phyloP scores from a whole-genome alignment of 2,329 filamentous ascomycete genomes.

The Fusarium buxicola region DNA sequence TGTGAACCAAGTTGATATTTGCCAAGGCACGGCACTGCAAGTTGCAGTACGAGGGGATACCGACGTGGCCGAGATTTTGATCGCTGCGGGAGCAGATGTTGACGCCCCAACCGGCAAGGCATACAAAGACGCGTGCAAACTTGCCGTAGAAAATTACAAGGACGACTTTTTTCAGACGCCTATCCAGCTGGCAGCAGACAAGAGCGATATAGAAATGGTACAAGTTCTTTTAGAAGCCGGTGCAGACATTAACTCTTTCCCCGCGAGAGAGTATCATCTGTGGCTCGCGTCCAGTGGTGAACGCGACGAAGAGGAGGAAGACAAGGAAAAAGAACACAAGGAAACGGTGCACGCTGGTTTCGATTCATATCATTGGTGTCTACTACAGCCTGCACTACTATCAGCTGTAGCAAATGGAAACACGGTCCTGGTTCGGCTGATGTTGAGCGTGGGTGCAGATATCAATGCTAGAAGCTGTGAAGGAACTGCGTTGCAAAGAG shows the following conservation, averaged over 20 bases:
- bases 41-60: not conserved
- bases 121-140: not conserved
- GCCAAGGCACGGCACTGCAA: not conserved
- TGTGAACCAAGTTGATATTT: not conserved
- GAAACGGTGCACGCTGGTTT: no score
- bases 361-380: accelerated
- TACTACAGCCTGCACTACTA: not conserved
- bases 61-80: not conserved
- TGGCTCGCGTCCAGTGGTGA: not conserved
- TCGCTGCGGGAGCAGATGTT: no score
- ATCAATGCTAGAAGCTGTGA: not conserved
- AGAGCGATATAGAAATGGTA: not conserved
- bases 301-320: not conserved
- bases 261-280: not conserved
- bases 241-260: not conserved
- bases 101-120: no score
- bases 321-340: not conserved
- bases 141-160: not conserved
- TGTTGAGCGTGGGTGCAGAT: not conserved
- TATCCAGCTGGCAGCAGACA: not conserved
- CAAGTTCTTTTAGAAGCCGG: not conserved
- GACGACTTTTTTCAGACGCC: not conserved
- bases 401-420: not conserved
- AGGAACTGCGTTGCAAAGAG: not conserved
- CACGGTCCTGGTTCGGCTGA: not conserved